Percentiles rank a stretch among this genome's conserved stretches.
These are phyloP conservation scores for Huntiella abstrusa DNA, from an alignment of 2,329 filamentous ascomycete genomes.

Conservation along the genomic window DNA sequence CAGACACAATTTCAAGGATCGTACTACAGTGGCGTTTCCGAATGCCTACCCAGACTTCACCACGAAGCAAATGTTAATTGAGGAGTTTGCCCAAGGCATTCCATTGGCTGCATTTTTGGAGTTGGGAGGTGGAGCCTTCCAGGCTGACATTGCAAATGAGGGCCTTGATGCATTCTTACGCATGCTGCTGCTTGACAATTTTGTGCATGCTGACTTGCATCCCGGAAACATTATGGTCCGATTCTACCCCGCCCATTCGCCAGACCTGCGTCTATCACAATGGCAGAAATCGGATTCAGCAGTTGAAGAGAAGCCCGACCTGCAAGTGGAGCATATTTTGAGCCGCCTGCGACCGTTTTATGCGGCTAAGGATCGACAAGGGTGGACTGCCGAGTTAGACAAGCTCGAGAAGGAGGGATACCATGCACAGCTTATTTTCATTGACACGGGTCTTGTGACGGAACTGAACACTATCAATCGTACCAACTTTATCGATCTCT, in stretches of 20 bases:
- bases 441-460: constrained; percentile 89
- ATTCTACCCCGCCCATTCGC: constrained; percentile 69
- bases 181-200: constrained; percentile 95
- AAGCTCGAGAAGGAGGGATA: constrained; percentile 76
- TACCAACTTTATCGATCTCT: constrained; percentile 81
- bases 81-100: constrained; percentile 91
- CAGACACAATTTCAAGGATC: constrained; percentile 72
- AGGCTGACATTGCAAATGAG: constrained; percentile 85
- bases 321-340: constrained; percentile 78
- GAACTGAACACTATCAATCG: constrained; percentile 78
- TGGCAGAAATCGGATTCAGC: constrained; percentile 19
- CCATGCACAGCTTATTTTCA: constrained; percentile 87
- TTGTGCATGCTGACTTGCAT: constrained; percentile 89
- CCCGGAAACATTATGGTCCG: constrained; percentile 99
- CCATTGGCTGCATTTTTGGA: constrained; percentile 79
- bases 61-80: constrained; percentile 77
- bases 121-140: constrained; percentile 79
- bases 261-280: constrained; percentile 31
- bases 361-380: constrained; percentile 37
- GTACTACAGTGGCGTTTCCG: constrained; percentile 90
- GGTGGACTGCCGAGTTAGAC: constrained; percentile 56
- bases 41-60: constrained; percentile 87
- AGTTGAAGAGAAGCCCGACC: constrained; percentile 33
- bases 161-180: constrained; percentile 88
- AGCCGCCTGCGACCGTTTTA: constrained; percentile 58